Conservation (phyloP, 1,139 yeast species). For the Blastobotrys arbuscula region DNA sequence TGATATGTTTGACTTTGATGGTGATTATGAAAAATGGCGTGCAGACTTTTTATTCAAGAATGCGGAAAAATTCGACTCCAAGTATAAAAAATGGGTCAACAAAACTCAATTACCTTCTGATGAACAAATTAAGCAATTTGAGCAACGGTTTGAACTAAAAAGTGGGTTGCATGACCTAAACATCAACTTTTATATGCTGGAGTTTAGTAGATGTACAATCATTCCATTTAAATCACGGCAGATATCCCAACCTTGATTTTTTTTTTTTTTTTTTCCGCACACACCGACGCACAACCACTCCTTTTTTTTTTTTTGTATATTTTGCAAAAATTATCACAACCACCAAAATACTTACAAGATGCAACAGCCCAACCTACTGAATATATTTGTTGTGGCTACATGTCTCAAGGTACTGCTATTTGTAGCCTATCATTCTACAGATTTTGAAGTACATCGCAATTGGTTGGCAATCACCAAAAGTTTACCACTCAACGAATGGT, state of each 20-base stretch:
- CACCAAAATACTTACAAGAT: not conserved
- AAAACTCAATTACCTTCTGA: not conserved
- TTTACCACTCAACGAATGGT: slow-evolving; percentile 80
- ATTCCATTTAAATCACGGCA: slow-evolving; percentile 4
- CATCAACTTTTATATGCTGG: not conserved
- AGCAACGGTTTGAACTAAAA: slow-evolving; percentile 3
- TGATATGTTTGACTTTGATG: not conserved
- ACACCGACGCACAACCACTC: not conserved
- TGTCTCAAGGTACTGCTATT: slow-evolving; percentile 48
- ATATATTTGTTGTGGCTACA: slow-evolving; percentile 58
- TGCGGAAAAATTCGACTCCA: slow-evolving; percentile 1
- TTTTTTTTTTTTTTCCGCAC: slow-evolving; percentile 2
- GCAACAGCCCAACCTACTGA: slow-evolving; percentile 38
- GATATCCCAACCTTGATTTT: not conserved
- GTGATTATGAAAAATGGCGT: not conserved
- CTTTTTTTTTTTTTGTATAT: not conserved
- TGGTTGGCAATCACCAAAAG: slow-evolving; percentile 89
- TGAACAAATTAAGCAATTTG: not conserved
- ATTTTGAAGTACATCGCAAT: slow-evolving; percentile 94
- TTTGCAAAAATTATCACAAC: not conserved
- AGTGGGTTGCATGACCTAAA: slow-evolving; percentile 1
- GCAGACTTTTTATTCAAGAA: not conserved
- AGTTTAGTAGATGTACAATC: slow-evolving; percentile 5
- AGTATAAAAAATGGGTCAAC: slow-evolving; percentile 4
- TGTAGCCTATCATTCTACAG: slow-evolving; percentile 66